Base-by-base conservation (phyloP, 2,329 filamentous ascomycete genomes). In the Calonectria hongkongensis region DNA sequence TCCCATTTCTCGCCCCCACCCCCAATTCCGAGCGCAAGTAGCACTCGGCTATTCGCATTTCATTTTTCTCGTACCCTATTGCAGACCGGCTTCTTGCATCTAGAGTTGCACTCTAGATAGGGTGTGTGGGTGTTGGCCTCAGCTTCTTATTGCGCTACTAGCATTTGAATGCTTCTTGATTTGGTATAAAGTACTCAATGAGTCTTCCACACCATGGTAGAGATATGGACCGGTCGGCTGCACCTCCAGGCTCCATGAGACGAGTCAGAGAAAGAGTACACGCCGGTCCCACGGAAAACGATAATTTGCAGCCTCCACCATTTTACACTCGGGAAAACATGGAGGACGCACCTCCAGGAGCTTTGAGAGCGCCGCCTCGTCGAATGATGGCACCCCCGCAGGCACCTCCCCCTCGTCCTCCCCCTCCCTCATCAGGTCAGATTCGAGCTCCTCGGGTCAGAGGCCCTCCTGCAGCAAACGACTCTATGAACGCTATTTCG, bases 161-260 rank as follows among this genome's bases (percentile, higher is more conserved):
- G 16, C 63, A 58, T 72, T 76, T 74, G 74, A 72, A 78, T 73
- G 73, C 75, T 73, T 67, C 75, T 73, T 67, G 76, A 73, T 56
- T 75, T 75, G 67, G 58, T 73, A 75, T 76, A 72, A 77, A 76
- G 66, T 63, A 72, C 80, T 87, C 87, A 86, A 91, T 91, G 89
- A 90, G 86, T 87, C 86, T 84, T 82, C 79, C 81, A 79, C 86
- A 90, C 86, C 83, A 91, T 90, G 89, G 86, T 84, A 86, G 83
- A 82, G 83, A 84, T 76, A 88, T 88, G 88, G 89, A 90, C 75
- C 84, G 83, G 82, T 80, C 84, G 78, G 79, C 83, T 74, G 80
- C 80, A 67, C 76, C 78, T 82, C 85, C 82, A 77, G 88, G 88
- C 79, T 90, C 89, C 73, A 86, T 90, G 77, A 87, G 82, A 82